phyloP scores from a whole-genome alignment of 1,284 basidiomycete species.

The Rhodotorula sp. region DNA sequence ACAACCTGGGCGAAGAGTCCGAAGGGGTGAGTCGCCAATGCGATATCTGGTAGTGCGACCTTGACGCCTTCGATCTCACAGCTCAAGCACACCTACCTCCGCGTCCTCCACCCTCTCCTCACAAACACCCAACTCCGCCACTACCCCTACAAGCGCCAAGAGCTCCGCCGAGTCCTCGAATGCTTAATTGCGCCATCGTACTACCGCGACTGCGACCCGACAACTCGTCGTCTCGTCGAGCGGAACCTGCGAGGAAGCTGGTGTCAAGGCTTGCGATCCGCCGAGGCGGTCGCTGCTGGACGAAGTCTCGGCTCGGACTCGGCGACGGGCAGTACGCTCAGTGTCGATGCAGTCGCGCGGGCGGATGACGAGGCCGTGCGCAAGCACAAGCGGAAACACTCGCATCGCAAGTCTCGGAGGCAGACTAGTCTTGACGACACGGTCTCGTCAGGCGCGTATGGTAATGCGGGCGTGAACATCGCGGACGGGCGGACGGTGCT shows the following conservation, averaged over 20 bases:
- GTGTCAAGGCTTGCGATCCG: constrained; percentile 56
- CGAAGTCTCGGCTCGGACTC: neutral
- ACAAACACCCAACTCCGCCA: constrained; percentile 86
- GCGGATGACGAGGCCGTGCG: constrained; percentile 10
- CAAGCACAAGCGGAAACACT: neutral
- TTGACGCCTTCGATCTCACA: constrained; percentile 46
- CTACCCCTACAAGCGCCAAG: constrained; percentile 83
- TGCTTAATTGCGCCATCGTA: constrained; percentile 69
- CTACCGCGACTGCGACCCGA: constrained; percentile 77
- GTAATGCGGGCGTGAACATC: neutral
- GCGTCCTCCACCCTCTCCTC: constrained; percentile 90
- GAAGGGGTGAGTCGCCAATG: constrained; percentile 63
- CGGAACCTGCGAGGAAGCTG: constrained; percentile 83
- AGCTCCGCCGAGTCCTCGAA: constrained; percentile 80
- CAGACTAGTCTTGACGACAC: constrained; percentile 13
- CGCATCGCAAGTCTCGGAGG: constrained; percentile 5
- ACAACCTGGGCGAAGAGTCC: constrained; percentile 85
- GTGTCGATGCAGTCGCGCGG: constrained; percentile 34
- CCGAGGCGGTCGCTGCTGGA: neutral
- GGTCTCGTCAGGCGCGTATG: neutral
- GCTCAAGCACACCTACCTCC: constrained; percentile 94
- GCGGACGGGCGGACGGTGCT: neutral
- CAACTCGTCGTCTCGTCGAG: constrained; percentile 87
- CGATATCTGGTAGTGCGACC: neutral
- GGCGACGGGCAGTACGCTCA: constrained; percentile 11